A percentile compares a stretch with the other conserved stretches of the same genome.
Evolutionary conservation across 169 alveolate species (phyloP).

Genomic region (Amoebophrya sp.): DNA sequence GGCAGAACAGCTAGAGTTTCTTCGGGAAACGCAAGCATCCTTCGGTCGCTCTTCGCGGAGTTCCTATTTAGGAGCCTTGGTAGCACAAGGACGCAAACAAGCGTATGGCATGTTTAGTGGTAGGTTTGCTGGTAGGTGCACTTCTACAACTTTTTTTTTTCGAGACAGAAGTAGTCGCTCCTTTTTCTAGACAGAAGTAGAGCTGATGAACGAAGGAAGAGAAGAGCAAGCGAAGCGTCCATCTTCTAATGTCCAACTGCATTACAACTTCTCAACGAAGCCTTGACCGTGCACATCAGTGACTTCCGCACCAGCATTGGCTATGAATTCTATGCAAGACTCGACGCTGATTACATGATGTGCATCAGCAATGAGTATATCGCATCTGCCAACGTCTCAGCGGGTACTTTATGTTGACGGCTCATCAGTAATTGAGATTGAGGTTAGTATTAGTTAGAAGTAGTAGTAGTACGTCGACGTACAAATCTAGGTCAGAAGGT

Average conservation of each 20-base stretch:
- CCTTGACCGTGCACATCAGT: constrained; percentile 28
- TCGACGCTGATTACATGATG: constrained; percentile 68
- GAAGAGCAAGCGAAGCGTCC: too few species aligned
- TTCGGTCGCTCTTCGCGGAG: background rate
- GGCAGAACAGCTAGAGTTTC: constrained; percentile 30
- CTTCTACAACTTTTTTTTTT: too few species aligned
- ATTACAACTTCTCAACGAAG: constrained; percentile 25
- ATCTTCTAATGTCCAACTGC: too few species aligned
- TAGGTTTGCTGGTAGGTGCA: too few species aligned
- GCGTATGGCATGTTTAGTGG: too few species aligned
- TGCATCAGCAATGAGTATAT: constrained; percentile 60
- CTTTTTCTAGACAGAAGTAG: background rate
- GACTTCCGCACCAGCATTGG: constrained; percentile 44
- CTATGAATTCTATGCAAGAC: constrained; percentile 61
- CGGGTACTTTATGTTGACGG: too few species aligned
- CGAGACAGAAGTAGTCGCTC: background rate
- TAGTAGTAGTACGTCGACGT: too few species aligned
- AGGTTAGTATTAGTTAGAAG: too few species aligned
- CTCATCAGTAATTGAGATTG: too few species aligned
- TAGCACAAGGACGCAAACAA: background rate
- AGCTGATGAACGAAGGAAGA: too few species aligned
- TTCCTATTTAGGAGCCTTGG: background rate
- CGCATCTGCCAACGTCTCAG: too few species aligned
- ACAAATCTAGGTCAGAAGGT: too few species aligned
- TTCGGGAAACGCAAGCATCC: background rate